Evolutionary conservation across 257 asterid genomes (phyloP).

Genomic region (Catharanthus roseus): DNA sequence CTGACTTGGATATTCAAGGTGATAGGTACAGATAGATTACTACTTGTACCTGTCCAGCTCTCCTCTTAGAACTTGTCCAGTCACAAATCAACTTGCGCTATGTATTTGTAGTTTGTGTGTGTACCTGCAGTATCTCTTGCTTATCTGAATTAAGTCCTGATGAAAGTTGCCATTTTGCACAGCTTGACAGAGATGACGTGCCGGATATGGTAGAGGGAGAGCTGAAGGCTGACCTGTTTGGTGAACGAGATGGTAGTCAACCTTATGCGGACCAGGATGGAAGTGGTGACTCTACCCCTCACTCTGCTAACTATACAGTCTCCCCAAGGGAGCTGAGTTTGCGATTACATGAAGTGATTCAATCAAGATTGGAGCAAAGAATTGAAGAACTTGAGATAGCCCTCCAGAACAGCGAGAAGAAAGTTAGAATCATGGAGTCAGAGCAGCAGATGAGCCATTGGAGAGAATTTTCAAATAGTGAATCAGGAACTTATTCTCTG

Average conservation of each 20-base stretch:
- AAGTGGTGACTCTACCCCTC: slow-evolving; percentile 48
- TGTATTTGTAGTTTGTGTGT: neutral
- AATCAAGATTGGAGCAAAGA: slow-evolving; percentile 69
- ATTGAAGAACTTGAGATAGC: slow-evolving; percentile 71
- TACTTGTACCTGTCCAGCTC: neutral
- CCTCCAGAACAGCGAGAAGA: slow-evolving; percentile 56
- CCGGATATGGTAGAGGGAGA: slow-evolving; percentile 46
- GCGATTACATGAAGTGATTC: slow-evolving; percentile 75
- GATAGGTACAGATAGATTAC: neutral
- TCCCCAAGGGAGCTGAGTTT: slow-evolving; percentile 78
- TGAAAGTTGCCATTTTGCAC: slow-evolving; percentile 14
- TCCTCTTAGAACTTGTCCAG: neutral
- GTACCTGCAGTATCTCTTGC: neutral
- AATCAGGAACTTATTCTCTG: slow-evolving; percentile 28
- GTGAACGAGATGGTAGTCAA: slow-evolving; percentile 20
- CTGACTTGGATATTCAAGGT: neutral
- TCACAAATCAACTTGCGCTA: too few relatives aligned
- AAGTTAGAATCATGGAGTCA: slow-evolving; percentile 33
- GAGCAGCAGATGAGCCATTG: slow-evolving; percentile 23
- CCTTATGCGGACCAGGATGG: slow-evolving; percentile 42
- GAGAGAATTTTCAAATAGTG: slow-evolving; percentile 30
- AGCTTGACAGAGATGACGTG: slow-evolving; percentile 49
- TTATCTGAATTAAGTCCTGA: slow-evolving; percentile 6
- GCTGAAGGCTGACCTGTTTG: slow-evolving; percentile 40
- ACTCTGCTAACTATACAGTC: slow-evolving; percentile 48